A percentile compares a stretch with the other conserved stretches of the same genome.
These are phyloP conservation scores for Coelastrella sp. DNA, from an alignment of 139 green algal genomes.

Conservation along the genomic window DNA sequence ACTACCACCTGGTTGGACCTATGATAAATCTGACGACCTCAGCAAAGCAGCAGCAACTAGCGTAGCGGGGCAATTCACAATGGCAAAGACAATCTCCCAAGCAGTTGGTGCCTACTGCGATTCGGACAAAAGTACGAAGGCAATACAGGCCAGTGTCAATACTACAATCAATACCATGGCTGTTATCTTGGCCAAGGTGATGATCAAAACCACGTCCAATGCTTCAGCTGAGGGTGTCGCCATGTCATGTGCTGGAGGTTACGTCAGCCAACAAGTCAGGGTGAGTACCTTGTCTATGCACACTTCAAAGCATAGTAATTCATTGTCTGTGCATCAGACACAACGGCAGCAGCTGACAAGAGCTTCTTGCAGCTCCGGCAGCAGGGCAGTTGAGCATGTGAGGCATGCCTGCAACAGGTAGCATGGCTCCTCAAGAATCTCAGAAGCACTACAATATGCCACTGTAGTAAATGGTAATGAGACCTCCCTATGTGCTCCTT, in stretches of 20 bases:
- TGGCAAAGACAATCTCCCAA: constrained; percentile 31
- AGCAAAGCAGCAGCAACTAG: constrained; percentile 31
- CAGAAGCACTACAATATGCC: too few species aligned
- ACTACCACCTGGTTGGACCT: constrained; percentile 18
- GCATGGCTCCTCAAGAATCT: too few species aligned
- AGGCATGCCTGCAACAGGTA: too few species aligned
- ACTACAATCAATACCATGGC: constrained; percentile 45
- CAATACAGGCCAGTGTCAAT: constrained; percentile 25
- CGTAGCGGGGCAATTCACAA: constrained; percentile 31
- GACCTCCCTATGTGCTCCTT: too few species aligned
- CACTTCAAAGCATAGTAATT: too few species aligned
- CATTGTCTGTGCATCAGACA: too few species aligned
- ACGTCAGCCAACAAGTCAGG: constrained; percentile 36
- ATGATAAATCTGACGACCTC: constrained; percentile 37
- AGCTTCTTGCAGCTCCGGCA: too few species aligned
- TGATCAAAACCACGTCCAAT: constrained; percentile 22
- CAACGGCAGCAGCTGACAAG: too few species aligned
- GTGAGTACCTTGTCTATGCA: background rate
- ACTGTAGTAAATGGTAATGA: too few species aligned
- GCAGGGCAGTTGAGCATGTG: too few species aligned
- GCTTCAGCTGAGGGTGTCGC: constrained; percentile 14
- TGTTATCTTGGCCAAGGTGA: constrained; percentile 41
- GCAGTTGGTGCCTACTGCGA: constrained; percentile 36
- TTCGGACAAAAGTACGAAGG: constrained; percentile 28
- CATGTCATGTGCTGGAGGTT: constrained; percentile 38